Evolutionary conservation across 345 rosid species (phyloP).

Genomic region (Abelmoschus esculentus): DNA sequence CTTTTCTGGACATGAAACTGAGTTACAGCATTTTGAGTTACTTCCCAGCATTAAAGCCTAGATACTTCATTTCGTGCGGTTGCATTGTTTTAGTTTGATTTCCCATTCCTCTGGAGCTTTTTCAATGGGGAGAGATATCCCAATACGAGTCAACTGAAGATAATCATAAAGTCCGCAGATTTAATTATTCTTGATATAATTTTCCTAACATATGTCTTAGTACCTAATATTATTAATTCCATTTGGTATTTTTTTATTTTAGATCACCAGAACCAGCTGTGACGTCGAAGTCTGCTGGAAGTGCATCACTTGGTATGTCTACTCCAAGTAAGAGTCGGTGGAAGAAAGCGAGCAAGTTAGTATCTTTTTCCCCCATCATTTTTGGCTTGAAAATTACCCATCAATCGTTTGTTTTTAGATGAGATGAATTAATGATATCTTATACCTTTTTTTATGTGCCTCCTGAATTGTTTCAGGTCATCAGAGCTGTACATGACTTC

Average conservation of each 20-base stretch:
- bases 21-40: not conserved
- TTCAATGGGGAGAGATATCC: slow-evolving; percentile 12
- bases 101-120: slow-evolving; percentile 28
- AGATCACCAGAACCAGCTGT: slow-evolving; percentile 27
- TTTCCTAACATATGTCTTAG: slow-evolving; percentile 12
- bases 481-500: slow-evolving; percentile 29
- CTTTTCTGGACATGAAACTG: not conserved
- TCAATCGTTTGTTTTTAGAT: not conserved
- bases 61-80: not conserved
- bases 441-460: not conserved
- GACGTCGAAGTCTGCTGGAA: slow-evolving; percentile 14
- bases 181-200: slow-evolving; percentile 9
- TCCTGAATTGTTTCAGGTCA: slow-evolving; percentile 32
- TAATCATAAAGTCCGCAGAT: slow-evolving; percentile 38
- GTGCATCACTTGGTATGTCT: slow-evolving; percentile 17
- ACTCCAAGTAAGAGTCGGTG: slow-evolving; percentile 27
- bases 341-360: slow-evolving; percentile 41
- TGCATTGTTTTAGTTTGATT: not conserved
- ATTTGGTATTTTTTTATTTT: not conserved
- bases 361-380: slow-evolving; percentile 20
- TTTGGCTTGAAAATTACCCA: not conserved
- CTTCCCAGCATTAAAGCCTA: not conserved
- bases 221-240: not conserved
- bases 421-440: not conserved
- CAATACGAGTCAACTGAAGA: slow-evolving; percentile 41